Evolutionary conservation across 129 eudicot genomes (phyloP).

Genomic region (Arctium lappa): DNA sequence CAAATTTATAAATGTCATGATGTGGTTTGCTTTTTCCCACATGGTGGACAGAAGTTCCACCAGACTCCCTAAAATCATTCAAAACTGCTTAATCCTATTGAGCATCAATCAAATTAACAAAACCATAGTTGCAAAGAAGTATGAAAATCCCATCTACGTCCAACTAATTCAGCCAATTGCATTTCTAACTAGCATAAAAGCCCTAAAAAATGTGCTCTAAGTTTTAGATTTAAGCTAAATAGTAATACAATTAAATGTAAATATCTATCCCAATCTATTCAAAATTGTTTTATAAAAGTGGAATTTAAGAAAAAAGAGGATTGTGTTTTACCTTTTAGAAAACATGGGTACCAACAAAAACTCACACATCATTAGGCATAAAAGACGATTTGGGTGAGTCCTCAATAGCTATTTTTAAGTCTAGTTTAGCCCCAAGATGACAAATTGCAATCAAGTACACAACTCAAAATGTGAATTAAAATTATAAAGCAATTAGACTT

Average conservation of each 20-base stretch:
- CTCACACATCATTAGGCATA: too few species aligned
- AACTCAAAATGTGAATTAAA: too few species aligned
- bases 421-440: not conserved
- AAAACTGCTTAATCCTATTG: not conserved
- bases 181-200: not conserved
- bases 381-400: too few species aligned
- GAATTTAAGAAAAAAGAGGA: too few species aligned
- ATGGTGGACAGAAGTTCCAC: not conserved
- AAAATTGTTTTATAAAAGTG: too few species aligned
- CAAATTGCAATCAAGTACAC: not conserved
- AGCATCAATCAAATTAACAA: not conserved
- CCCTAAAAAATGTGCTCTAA: not conserved
- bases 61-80: not conserved
- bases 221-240: not conserved
- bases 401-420: too few species aligned
- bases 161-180: not conserved
- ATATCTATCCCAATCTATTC: too few species aligned
- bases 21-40: not conserved
- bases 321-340: too few species aligned
- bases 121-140: not conserved
- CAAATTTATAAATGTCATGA: too few species aligned
- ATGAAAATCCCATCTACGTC: not conserved
- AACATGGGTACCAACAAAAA: too few species aligned
- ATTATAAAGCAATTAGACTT: constrained; percentile 12
- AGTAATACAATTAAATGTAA: too few species aligned